phyloP scores from a whole-genome alignment of 306 rosid species.

The Acacia acuminata region DNA sequence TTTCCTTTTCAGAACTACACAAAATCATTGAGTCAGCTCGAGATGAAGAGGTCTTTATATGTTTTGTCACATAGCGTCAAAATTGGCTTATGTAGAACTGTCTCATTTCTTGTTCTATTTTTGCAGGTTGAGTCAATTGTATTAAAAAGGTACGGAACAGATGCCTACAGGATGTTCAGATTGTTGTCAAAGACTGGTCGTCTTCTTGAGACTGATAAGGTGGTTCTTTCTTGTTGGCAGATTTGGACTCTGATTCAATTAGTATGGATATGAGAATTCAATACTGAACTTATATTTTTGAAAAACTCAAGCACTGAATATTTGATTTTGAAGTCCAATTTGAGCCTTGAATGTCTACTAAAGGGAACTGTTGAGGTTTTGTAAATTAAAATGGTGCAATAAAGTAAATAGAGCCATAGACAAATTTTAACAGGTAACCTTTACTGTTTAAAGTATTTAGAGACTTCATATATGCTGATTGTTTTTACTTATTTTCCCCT shows the following conservation, averaged over 20 bases:
- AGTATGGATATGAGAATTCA: conserved; percentile 16
- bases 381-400: too few relatives aligned
- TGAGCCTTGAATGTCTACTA: neutral
- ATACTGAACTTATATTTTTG: neutral
- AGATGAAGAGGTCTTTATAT: conserved; percentile 68
- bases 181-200: conserved; percentile 57
- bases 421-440: neutral
- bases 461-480: neutral
- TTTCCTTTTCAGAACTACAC: conserved; percentile 67
- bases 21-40: conserved; percentile 69
- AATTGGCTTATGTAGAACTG: conserved; percentile 29
- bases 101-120: conserved; percentile 27
- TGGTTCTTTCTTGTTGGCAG: conserved; percentile 36
- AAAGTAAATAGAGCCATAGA: neutral
- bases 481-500: neutral
- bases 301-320: neutral
- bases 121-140: conserved; percentile 87
- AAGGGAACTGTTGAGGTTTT: too few relatives aligned
- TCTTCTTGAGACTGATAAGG: conserved; percentile 76
- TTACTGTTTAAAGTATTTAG: neutral
- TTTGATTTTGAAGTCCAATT: neutral
- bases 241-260: conserved; percentile 21
- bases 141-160: conserved; percentile 74
- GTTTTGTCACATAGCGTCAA: neutral
- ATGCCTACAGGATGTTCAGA: conserved; percentile 86